A percentile compares a stretch with the other conserved stretches of the same genome.
phyloP scores from a whole-genome alignment of 176 grass and related monocot genomes.

The Phragmites australis region DNA sequence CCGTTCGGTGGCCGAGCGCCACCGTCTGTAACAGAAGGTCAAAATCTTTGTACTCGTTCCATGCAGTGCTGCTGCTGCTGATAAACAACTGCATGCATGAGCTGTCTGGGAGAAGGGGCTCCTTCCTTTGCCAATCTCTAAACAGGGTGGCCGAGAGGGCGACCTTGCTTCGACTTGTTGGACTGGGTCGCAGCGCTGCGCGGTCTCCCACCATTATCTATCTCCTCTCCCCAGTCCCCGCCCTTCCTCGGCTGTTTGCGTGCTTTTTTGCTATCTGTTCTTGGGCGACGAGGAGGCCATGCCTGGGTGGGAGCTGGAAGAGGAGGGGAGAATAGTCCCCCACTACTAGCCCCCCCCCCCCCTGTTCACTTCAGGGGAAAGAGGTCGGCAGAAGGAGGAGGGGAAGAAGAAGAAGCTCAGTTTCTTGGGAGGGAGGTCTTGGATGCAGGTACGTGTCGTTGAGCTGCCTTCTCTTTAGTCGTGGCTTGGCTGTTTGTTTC shows the following conservation, averaged over 20 bases:
- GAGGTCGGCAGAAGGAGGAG: too few species aligned
- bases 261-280: background rate
- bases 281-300: slow-evolving; percentile 20
- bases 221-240: background rate
- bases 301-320: background rate
- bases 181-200: slow-evolving; percentile 32
- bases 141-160: background rate
- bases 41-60: background rate
- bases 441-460: slow-evolving; percentile 46
- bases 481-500: background rate
- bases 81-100: slow-evolving; percentile 1
- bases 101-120: background rate
- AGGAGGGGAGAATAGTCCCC: slow-evolving; percentile 8
- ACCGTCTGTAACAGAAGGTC: background rate
- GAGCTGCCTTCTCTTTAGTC: background rate
- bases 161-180: slow-evolving; percentile 21
- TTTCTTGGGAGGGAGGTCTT: slow-evolving; percentile 5
- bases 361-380: background rate
- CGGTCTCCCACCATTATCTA: slow-evolving; percentile 28
- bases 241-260: background rate
- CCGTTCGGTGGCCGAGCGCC: background rate
- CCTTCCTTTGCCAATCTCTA: slow-evolving; percentile 19
- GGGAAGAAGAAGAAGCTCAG: background rate
- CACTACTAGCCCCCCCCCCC: background rate
- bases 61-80: background rate